phyloP scores from a whole-genome alignment of 2,329 filamentous ascomycete species.

The Cordyceps javanica region DNA sequence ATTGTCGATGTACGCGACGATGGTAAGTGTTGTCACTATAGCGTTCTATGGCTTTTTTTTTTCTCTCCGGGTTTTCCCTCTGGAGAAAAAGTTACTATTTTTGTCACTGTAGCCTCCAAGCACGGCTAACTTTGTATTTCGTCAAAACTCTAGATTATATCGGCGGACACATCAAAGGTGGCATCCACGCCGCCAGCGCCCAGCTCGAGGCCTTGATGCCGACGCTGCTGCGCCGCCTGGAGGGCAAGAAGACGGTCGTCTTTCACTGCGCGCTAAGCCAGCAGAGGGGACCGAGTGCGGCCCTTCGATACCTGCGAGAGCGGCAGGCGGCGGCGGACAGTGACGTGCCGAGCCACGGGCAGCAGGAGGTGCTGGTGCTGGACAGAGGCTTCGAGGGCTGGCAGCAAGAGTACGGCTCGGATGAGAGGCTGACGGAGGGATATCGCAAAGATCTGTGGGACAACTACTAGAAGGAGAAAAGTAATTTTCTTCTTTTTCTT shows the following conservation, averaged over 20 bases:
- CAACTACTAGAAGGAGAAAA: slow-evolving; percentile 33
- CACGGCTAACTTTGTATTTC: neutral
- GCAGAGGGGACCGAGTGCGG: slow-evolving; percentile 80
- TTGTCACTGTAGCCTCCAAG: neutral
- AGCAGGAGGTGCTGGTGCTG: slow-evolving; percentile 73
- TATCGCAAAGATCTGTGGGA: slow-evolving; percentile 84
- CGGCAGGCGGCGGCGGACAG: slow-evolving; percentile 42
- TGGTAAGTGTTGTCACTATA: slow-evolving; percentile 39
- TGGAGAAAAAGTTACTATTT: too few species aligned
- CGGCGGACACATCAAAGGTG: slow-evolving; percentile 79
- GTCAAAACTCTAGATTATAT: slow-evolving; percentile 61
- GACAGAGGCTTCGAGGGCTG: slow-evolving; percentile 81
- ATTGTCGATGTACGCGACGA: slow-evolving; percentile 87
- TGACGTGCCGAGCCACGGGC: slow-evolving; percentile 19
- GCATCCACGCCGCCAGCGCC: slow-evolving; percentile 66
- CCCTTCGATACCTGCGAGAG: slow-evolving; percentile 71
- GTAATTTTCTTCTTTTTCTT: neutral
- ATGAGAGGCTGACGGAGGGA: slow-evolving; percentile 74
- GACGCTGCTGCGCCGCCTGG: slow-evolving; percentile 71
- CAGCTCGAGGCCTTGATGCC: slow-evolving; percentile 72
- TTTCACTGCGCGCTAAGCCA: slow-evolving; percentile 95
- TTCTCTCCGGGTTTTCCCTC: too few species aligned
- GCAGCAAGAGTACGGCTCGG: slow-evolving; percentile 77
- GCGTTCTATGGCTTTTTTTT: neutral
- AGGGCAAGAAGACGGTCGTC: slow-evolving; percentile 74